Evolutionary conservation across 176 grass and related monocot genomes (phyloP).

Genomic region (Rhynchospora pubera): DNA sequence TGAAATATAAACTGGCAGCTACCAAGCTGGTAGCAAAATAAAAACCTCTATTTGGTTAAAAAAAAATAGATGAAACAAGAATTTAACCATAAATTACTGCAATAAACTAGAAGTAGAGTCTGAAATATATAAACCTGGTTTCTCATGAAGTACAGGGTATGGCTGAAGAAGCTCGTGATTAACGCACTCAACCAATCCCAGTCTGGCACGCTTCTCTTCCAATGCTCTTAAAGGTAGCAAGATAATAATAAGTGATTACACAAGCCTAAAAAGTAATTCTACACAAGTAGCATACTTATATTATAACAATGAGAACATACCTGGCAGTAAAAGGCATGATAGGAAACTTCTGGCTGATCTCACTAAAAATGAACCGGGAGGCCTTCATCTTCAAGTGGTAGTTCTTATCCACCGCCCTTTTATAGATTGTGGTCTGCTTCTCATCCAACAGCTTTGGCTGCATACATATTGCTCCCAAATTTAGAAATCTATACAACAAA

Average conservation of each 20-base stretch:
- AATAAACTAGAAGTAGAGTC: not conserved
- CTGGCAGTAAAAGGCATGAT: constrained; percentile 98
- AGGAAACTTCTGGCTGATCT: constrained; percentile 96
- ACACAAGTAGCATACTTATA: not conserved
- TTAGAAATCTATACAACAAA: not conserved
- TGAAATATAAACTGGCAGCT: not conserved
- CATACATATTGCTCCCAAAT: not conserved
- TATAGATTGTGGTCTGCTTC: constrained; percentile 99
- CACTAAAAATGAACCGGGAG: constrained; percentile 96
- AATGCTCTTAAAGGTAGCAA: constrained; percentile 48
- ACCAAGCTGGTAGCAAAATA: not conserved
- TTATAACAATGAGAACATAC: constrained; percentile 22
- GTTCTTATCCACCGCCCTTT: constrained; percentile 95
- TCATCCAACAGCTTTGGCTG: constrained; percentile 96
- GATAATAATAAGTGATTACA: not conserved
- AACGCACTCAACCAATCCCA: constrained; percentile 94
- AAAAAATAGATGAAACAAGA: not conserved
- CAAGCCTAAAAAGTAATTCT: not conserved
- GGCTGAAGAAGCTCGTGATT: constrained; percentile 98
- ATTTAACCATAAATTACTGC: not conserved
- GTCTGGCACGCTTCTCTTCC: constrained; percentile 89
- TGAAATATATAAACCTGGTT: constrained; percentile 52
- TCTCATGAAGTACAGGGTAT: constrained; percentile 96
- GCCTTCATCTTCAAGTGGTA: constrained; percentile 99
- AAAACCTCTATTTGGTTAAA: not conserved